Base-by-base conservation (phyloP, 2,329 filamentous ascomycete species). In the Colletotrichum gloeosporioides region DNA sequence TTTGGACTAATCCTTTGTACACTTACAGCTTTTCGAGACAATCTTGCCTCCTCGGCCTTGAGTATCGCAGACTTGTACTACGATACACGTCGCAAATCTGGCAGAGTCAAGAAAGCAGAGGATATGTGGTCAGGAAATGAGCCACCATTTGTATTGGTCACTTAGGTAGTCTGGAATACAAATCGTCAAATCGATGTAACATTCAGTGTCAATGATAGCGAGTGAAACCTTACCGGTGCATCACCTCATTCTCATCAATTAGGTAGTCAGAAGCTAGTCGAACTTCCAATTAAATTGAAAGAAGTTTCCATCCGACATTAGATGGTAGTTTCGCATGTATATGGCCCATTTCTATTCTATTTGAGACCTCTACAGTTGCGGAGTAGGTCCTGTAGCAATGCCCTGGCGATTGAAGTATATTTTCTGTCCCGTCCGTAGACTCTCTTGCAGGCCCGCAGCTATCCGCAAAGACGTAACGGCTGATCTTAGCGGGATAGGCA, bases 391-490 rank as follows among this genome's bases (percentile, higher is more conserved):
- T 15, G 12, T 61, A 3, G 32, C 31, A 12, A 61, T 27, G 9
- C 66, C 66, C 15, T 61, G 53, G 77, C 79, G 65, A 76, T 80
- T 15, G 75, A 78, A 78, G 15, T 53, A 63, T 15, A 78, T 72
- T 25, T 77, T 78, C 22, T 72, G 67, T 9, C 75, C 77, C 4
- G 70, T 77, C 29, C 57, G 6, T 5, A 78, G 31, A 39, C 77
- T 77, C 18, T 79, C 75, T 61, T 79, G 79, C 12, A 80, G 64
- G 2, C 77, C 78, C 25, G 70, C 70, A 25, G 78, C 78, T 55
- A 80, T 79, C 18, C 75, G 36, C 10, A 80, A 59, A 18, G 68
- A 75, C 18, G 68, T 73, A 2, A 80, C 49, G 4, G 73, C 72
- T 8, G 77, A 76, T 12, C 73, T 64, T 31, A 77, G 10, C 4